These are phyloP conservation scores for Fusarium nanum DNA, from an alignment of 2,329 filamentous ascomycete genomes.

Conservation along the genomic window DNA sequence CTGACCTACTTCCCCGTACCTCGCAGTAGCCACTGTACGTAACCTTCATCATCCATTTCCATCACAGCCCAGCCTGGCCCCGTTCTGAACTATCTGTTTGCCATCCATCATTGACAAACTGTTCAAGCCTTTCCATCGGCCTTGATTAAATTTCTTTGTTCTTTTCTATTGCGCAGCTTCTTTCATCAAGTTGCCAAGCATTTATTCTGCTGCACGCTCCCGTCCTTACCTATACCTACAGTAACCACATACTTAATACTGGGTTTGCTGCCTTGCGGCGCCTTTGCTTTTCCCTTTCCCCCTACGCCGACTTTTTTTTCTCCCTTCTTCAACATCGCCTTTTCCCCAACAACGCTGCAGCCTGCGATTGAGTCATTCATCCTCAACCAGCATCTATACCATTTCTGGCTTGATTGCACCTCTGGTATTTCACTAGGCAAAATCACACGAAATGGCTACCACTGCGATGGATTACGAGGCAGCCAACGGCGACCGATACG, in stretches of 20 bases:
- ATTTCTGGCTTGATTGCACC: constrained; percentile 31
- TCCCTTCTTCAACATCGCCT: constrained; percentile 43
- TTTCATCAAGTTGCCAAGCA: constrained; percentile 31
- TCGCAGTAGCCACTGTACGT: constrained; percentile 2
- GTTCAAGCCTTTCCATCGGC: constrained; percentile 21
- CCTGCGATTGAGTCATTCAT: constrained; percentile 43
- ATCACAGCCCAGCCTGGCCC: constrained; percentile 26
- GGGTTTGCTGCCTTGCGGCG: constrained; percentile 33
- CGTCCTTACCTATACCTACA: constrained; percentile 18
- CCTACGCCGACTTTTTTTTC: constrained; percentile 44
- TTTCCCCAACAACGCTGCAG: constrained; percentile 32
- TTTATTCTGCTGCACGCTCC: constrained; percentile 27
- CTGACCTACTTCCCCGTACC: constrained; percentile 16
- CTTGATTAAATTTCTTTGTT: constrained; percentile 28
- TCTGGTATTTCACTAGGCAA: constrained; percentile 19
- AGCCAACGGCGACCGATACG: constrained; percentile 74
- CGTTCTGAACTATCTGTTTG: constrained; percentile 34
- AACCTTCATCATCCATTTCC: constrained; percentile 34
- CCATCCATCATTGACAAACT: constrained; percentile 35
- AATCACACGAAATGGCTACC: constrained; percentile 63
- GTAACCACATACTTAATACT: constrained; percentile 22
- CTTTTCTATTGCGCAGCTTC: constrained; percentile 25
- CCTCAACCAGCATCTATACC: constrained; percentile 39
- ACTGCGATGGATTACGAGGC: constrained; percentile 78
- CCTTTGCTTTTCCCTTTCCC: constrained; percentile 43